Evolutionary conservation across 371 early-diverging fungal species (phyloP), one percentile per base, ranked within the genome.

Genomic region (Gilbertella persicaria): DNA sequence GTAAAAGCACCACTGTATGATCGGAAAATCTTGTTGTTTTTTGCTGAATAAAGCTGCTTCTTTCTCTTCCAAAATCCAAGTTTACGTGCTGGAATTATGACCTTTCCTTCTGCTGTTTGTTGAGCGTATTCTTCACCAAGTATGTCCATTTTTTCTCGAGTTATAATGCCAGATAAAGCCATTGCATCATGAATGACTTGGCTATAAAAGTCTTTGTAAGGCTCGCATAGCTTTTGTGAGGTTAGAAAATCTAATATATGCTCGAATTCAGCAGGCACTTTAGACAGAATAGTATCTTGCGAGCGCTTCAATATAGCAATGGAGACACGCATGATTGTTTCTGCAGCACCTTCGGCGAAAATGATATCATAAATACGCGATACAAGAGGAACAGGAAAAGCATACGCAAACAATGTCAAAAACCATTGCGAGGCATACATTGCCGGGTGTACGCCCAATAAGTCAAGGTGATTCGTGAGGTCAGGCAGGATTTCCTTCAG

Each of bases 381-480:
- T 6, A 94, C 91, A 36, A 90, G 64, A 14, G 73, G 60, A 38
- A 93, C 75, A 17, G 94, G 93, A 62, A 91, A 89, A 5, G 84
- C 82, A 73, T 92, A 93, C 0, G 94, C 91, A 73, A 94, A 94
- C 28, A 92, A 50, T 2, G 95, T 94, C 80, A 94, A 77, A 69
- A 93, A 91, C 97, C 96, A 93, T 62, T 90, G 92, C 7, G 92
- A 88, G 0, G 90, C 95, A 50, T 92, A 98, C 93, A 97, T 95
- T 51, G 89, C 91, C 0, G 92, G 73, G 53, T 84, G 80, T 16
- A 98, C 81, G 39, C 87, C 87, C 52, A 90, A 84, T 46, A 63
- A 53, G 8, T 79, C 73, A 47, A 97, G 70, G 62, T 95, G 95
- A 13, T 75, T 66, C 35, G 82, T 63, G 6, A 96, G 67, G 41